Base-by-base conservation (phyloP, 768 basidiomycete genomes). In the Rhodotorula kratochvilovae region DNA sequence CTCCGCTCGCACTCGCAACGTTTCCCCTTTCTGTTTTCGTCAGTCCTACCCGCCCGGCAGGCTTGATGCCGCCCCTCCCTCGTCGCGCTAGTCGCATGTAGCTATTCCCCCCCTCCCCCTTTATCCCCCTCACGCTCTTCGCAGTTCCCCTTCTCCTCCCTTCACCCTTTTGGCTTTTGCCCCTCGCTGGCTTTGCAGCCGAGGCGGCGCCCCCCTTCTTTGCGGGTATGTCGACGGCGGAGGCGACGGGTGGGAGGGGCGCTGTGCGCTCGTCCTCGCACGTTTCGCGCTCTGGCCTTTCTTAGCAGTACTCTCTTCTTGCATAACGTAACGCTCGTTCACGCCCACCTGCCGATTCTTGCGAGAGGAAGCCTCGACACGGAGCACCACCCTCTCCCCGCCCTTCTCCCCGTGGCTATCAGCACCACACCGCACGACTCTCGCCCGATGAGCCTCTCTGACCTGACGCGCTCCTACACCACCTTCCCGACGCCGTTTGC, bases 401-500 rank as follows among this genome's bases (percentile, higher is more conserved):
- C 29, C n/a, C 27, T 29, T 10, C 12, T 33, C n/a, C n/a, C n/a
- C 53, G 27, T 27, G 13, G 17, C 29, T 29, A 54, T 31, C 53
- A 11, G 5, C 33, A 35, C 19, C 54, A 35, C 11, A 35, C 2
- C 25, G 17, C 11, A 51, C n/a, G n/a, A n/a, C n/a, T n/a, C n/a
- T n/a, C n/a, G 35, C 25, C n/a, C 17, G 23, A 61, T 67, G 66
- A 42, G 35, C 39, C 27, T 67, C 33, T 68, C 67, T 0, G 60
- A 68, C 46, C 43, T 68, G 3, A 62, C 67, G 13, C 43, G 61
- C 27, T 62, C 54, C 2, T 62, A 56, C 67, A 46, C 67, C n/a
- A 67, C 66, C 0, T 61, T 61, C 59, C 66, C 66, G 5, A 54
- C 66, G 5, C 10, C 27, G 5, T 61, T 15, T 36, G 55, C n/a